Evolutionary conservation across 306 rosid genomes (phyloP), one percentile per base, ranked within the genome.

Genomic region (Vigna nakashimae): DNA sequence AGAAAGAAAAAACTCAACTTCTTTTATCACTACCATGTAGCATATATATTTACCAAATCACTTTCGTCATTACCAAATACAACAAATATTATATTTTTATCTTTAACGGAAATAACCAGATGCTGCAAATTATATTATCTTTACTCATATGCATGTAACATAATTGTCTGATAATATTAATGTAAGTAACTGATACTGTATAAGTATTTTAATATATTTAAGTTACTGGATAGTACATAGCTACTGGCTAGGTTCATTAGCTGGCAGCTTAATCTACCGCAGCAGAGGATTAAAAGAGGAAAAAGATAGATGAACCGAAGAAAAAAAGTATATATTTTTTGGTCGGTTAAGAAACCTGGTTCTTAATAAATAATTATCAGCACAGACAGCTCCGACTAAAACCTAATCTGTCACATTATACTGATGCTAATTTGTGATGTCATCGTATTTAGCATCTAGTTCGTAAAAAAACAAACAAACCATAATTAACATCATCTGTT

Each of bases 341-440:
- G 51, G 75, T 45, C 75, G 79, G 64, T 57, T 53, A 80, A 73
- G 55, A 45, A 66, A 80, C 30, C 50, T 66, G 73, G 60, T 48
- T 69, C 76, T 43, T 58, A 59, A 13, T 58, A 42, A 8, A 42
- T 9, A 9, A 49, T 46, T 69, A 28, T 77, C 12, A 17, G 43
- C 63, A 57, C 42, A 57, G 30, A 6, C 16, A 42, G 34, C 67
- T 18, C 26, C 38, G 18, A 9, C 43, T 22, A 77, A 30, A 30
- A 53, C 69, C 69, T 68, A 56, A 56, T 69, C 48, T 68, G 52
- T 58, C 69, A 43, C 70, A 32, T 45, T 32, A 58, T 18, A n/a
- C 53, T 32, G 40, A 69, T 30, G 52, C 69, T 20, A 77, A 17
- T 2, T 13, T 69, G 16, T 67, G 58, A 77, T 77, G 68, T 55